phyloP scores from a whole-genome alignment of 306 rosid genomes.

The Corylus americana region DNA sequence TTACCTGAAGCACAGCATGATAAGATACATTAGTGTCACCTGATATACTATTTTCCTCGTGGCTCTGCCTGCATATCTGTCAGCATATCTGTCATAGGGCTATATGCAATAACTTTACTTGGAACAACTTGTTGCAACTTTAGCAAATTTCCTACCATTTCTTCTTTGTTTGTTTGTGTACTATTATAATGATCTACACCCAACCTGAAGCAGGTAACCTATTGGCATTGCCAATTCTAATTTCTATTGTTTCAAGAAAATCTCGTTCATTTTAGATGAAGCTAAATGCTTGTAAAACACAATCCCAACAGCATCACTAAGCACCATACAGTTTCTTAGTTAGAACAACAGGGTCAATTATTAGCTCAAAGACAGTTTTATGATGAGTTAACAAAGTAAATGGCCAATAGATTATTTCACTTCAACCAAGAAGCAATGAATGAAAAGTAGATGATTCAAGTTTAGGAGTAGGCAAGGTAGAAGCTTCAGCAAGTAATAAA shows the following conservation, averaged over 20 bases:
- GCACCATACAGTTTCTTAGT: background rate
- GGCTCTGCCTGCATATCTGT: background rate
- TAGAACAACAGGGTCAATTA: background rate
- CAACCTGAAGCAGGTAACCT: background rate
- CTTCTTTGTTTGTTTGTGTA: background rate
- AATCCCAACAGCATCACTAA: background rate
- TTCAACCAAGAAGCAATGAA: background rate
- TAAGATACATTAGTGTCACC: constrained; percentile 22
- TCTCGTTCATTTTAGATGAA: background rate
- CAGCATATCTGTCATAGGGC: background rate
- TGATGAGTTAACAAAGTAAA: background rate
- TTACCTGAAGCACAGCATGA: constrained; percentile 64
- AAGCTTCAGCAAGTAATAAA: background rate
- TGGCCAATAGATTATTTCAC: background rate
- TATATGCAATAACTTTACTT: background rate
- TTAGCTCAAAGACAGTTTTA: background rate
- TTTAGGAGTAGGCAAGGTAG: background rate
- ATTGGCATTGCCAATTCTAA: background rate
- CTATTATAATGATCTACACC: background rate
- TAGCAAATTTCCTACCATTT: background rate
- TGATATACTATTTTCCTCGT: background rate
- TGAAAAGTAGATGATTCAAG: background rate
- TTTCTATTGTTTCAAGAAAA: background rate
- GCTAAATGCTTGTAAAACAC: background rate
- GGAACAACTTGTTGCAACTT: background rate